Evolutionary conservation across 352 stramenopile species (phyloP), one percentile per base, ranked within the genome.

Genomic region (Phytophthora ramorum): DNA sequence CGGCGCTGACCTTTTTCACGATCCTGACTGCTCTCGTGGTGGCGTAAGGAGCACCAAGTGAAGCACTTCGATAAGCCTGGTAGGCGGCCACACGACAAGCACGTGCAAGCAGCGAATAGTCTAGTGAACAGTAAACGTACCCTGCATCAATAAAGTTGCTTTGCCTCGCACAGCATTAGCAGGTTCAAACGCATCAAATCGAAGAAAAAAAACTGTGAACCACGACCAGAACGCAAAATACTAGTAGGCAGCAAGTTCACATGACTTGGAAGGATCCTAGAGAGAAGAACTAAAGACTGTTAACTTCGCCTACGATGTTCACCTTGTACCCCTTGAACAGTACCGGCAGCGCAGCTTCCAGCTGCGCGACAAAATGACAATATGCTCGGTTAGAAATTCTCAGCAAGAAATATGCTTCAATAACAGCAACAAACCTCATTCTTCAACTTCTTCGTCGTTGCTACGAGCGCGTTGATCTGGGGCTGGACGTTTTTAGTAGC

Each of bases 261-360:
- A 17, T 41, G 5, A 41, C 35, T 12, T n/a, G 12, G 34, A 40
- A n/a, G 13, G 6, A 40, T n/a, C 17, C n/a, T 17, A 41, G 12
- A 34, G 8, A 22, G 12, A 10, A 44, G 40, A 13, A 50, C 76
- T 76, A 92, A 35, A 92, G 52, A 46, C 66, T 91, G 78, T 92
- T 93, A 40, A 94, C 72, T 22, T 92, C 86, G 22, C 86, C 86
- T n/a, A 92, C 72, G 57, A 95, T 90, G 68, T 91, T 91, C 24
- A 95, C 81, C 46, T 83, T 85, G 73, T 89, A 85, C 7, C 86
- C 86, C 66, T 90, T 91, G 58, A 93, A 95, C 17, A 95, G 56
- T 17, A 73, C 35, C 3, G 84, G 83, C 48, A 95, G 48, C 10
- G 73, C 73, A 34, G 46, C 63, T 69, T 95, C 84, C 47, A 95